Percentiles rank a stretch among this genome's conserved stretches.
phyloP scores from a whole-genome alignment of 2,329 filamentous ascomycete species.

The Dactylellina parvicollis region DNA sequence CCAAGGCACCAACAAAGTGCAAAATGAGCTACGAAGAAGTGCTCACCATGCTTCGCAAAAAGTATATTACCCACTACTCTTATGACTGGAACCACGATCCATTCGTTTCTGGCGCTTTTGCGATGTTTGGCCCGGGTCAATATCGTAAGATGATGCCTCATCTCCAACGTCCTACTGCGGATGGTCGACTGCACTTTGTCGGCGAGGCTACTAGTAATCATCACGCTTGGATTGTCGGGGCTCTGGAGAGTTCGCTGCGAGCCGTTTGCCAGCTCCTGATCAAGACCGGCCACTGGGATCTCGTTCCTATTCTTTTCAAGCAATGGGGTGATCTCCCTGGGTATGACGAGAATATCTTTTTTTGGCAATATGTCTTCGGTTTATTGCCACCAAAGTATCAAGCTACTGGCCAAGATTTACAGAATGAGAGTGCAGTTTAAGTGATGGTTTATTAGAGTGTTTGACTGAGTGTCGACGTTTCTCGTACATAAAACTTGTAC shows the following conservation, averaged over 20 bases:
- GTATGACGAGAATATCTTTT: conserved; percentile 17
- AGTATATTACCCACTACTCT: conserved; percentile 26
- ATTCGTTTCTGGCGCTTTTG: conserved; percentile 61
- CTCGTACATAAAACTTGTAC: too few species aligned
- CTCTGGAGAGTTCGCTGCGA: conserved; percentile 60
- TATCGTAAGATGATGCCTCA: conserved; percentile 61
- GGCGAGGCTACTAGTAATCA: conserved; percentile 62
- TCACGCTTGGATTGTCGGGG: conserved; percentile 63
- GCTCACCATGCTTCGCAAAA: conserved; percentile 15
- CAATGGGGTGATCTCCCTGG: background rate
- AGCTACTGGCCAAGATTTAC: too few species aligned
- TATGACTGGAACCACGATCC: conserved; percentile 62
- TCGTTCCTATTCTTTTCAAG: background rate
- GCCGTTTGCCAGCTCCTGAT: conserved; percentile 51
- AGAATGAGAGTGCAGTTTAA: too few species aligned
- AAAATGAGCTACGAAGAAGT: conserved; percentile 1
- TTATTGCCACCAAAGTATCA: background rate
- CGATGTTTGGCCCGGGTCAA: conserved; percentile 62
- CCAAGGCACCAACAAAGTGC: background rate
- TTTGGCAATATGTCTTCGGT: conserved; percentile 17
- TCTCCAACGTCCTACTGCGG: conserved; percentile 58
- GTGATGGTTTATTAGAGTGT: too few species aligned
- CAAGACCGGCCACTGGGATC: conserved; percentile 3
- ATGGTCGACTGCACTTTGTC: conserved; percentile 59
- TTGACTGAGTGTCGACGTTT: too few species aligned